Percentiles rank a stretch among this genome's conserved stretches.
Evolutionary conservation across 805 yeast genomes (phyloP).

Genomic region (Wickerhamomyces alni): DNA sequence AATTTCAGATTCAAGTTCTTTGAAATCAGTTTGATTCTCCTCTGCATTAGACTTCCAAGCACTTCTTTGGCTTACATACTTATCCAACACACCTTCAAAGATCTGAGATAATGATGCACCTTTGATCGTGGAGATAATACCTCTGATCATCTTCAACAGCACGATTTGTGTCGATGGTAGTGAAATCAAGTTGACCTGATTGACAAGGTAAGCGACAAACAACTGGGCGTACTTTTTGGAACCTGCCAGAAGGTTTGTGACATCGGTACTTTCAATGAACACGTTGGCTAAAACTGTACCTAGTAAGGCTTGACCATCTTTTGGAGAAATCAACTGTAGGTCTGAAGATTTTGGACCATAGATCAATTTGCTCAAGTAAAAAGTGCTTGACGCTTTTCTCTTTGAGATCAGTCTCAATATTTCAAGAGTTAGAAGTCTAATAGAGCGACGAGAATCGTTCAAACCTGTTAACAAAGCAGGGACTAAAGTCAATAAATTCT

Average conservation of each 20-base stretch:
- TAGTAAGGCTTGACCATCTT: slow-evolving; percentile 50
- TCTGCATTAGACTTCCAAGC: slow-evolving; percentile 38
- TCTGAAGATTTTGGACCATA: slow-evolving; percentile 47
- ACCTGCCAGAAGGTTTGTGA: slow-evolving; percentile 33
- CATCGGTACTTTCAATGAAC: slow-evolving; percentile 43
- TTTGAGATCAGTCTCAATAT: slow-evolving; percentile 32
- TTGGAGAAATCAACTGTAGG: slow-evolving; percentile 55
- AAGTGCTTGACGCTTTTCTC: slow-evolving; percentile 31
- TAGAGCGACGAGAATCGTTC: slow-evolving; percentile 40
- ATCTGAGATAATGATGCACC: slow-evolving; percentile 42
- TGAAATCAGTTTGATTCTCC: slow-evolving; percentile 43
- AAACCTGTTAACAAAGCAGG: slow-evolving; percentile 56
- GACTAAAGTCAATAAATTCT: slow-evolving; percentile 44
- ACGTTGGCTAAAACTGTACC: slow-evolving; percentile 37
- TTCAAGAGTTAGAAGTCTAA: slow-evolving; percentile 41
- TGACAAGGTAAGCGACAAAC: slow-evolving; percentile 57
- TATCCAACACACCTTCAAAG: slow-evolving; percentile 38
- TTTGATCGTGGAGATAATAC: slow-evolving; percentile 28
- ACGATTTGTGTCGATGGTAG: slow-evolving; percentile 52
- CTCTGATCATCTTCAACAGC: slow-evolving; percentile 40
- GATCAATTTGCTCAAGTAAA: slow-evolving; percentile 46
- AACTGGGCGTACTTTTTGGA: slow-evolving; percentile 54
- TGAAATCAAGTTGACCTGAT: slow-evolving; percentile 52
- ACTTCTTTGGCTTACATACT: slow-evolving; percentile 42
- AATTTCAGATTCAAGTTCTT: slow-evolving; percentile 49